phyloP scores from a whole-genome alignment of 1,139 yeast genomes.

The Lodderomyces margitis region DNA sequence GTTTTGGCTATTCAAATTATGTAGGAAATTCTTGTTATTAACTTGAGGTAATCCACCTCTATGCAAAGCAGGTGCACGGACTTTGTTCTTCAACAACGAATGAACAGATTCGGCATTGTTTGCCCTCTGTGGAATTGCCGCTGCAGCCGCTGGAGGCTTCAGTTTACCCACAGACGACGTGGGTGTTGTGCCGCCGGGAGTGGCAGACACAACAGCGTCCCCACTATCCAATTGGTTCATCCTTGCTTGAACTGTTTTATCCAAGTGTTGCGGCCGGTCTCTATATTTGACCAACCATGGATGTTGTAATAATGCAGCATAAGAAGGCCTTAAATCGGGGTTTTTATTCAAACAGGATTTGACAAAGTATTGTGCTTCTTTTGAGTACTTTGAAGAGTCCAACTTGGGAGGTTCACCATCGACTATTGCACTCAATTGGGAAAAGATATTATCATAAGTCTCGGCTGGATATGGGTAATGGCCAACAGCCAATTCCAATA shows the following conservation, averaged over 20 bases:
- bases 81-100: slow-evolving; percentile 37
- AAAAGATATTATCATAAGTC: slow-evolving; percentile 83
- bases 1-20: background rate
- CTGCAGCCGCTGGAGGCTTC: slow-evolving; percentile 9
- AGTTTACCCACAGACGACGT: background rate
- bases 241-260: slow-evolving; percentile 34
- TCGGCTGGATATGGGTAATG: slow-evolving; percentile 95
- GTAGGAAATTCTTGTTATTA: slow-evolving; percentile 9
- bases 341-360: slow-evolving; percentile 74
- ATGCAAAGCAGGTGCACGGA: slow-evolving; percentile 44
- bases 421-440: slow-evolving; percentile 92
- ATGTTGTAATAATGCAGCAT: slow-evolving; percentile 67
- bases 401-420: slow-evolving; percentile 92
- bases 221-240: slow-evolving; percentile 28
- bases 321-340: slow-evolving; percentile 82
- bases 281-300: slow-evolving; percentile 72
- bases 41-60: slow-evolving; percentile 33
- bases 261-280: slow-evolving; percentile 45
- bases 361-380: slow-evolving; percentile 82
- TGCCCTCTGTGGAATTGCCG: slow-evolving; percentile 17
- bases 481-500: slow-evolving; percentile 87
- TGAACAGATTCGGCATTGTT: slow-evolving; percentile 32
- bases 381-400: slow-evolving; percentile 51
- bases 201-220: slow-evolving; percentile 11
- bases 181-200: slow-evolving; percentile 10